These are phyloP conservation scores for Suillus spraguei DNA, from an alignment of 768 basidiomycete species.

Conservation along the genomic window DNA sequence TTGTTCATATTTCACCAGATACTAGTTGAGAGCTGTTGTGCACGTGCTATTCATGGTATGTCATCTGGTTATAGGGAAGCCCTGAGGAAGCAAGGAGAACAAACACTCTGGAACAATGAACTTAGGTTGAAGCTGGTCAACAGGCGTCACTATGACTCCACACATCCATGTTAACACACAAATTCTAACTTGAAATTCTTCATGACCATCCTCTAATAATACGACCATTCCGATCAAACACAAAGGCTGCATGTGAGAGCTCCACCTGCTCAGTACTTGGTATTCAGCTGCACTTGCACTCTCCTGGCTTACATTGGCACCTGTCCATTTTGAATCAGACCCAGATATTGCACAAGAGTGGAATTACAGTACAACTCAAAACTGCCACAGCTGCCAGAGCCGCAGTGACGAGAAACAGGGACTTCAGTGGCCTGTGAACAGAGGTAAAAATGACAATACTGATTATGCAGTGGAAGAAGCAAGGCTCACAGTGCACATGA, in stretches of 20 bases:
- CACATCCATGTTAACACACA: not conserved
- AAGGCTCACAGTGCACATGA: not conserved
- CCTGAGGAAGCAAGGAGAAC: no score
- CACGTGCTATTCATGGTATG: no score
- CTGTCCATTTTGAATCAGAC: not conserved
- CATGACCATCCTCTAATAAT: not conserved
- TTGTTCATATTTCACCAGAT: no score
- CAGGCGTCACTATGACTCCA: not conserved
- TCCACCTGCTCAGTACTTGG: not conserved
- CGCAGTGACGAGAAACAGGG: not conserved
- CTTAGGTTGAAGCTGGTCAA: no score
- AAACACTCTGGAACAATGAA: no score
- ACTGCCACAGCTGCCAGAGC: not conserved
- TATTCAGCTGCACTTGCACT: not conserved
- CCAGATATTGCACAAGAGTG: not conserved
- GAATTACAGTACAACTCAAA: not conserved
- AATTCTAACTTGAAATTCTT: not conserved
- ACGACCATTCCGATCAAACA: not conserved
- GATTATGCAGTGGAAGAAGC: not conserved
- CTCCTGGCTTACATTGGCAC: slow-evolving; percentile 1
- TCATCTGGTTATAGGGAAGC: no score
- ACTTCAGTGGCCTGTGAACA: not conserved
- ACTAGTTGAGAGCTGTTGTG: no score
- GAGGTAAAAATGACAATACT: not conserved
- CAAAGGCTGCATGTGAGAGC: not conserved